Evolutionary conservation across 1,284 basidiomycete species (phyloP).

Genomic region (Rhizoctonia solani): DNA sequence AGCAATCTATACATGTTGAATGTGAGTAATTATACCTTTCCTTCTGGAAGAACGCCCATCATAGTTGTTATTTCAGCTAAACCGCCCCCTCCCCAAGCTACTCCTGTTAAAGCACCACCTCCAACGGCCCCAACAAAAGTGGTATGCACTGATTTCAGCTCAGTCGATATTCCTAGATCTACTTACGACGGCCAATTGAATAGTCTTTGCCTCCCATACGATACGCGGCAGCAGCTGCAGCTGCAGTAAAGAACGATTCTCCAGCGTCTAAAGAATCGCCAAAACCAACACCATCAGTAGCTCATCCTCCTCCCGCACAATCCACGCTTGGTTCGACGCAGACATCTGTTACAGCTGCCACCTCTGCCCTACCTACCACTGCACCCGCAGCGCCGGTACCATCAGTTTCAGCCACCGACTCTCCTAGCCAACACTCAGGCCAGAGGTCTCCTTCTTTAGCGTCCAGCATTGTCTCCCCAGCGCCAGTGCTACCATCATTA

Average conservation of each 20-base stretch:
- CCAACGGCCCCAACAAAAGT: slow-evolving; percentile 82
- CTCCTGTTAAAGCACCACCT: slow-evolving; percentile 77
- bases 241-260: slow-evolving; percentile 58
- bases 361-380: slow-evolving; percentile 50
- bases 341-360: slow-evolving; percentile 48
- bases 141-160: slow-evolving; percentile 43
- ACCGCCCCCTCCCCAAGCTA: slow-evolving; percentile 59
- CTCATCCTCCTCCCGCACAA: slow-evolving; percentile 32
- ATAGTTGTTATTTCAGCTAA: slow-evolving; percentile 25
- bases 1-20: slow-evolving; percentile 52
- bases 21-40: slow-evolving; percentile 44
- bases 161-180: slow-evolving; percentile 52
- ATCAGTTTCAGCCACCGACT: slow-evolving; percentile 70
- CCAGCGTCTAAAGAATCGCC: slow-evolving; percentile 30
- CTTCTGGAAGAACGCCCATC: neutral
- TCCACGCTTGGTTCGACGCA: slow-evolving; percentile 38
- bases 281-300: slow-evolving; percentile 37
- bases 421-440: slow-evolving; percentile 48
- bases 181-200: slow-evolving; percentile 44
- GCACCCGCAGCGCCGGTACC: slow-evolving; percentile 78
- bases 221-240: slow-evolving; percentile 90
- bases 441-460: slow-evolving; percentile 37
- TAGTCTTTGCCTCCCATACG: slow-evolving; percentile 70
- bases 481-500: slow-evolving; percentile 31
- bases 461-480: slow-evolving; percentile 37